These are phyloP conservation scores for Aleurites moluccanus DNA, from an alignment of 441 rosid genomes.

Conservation along the genomic window DNA sequence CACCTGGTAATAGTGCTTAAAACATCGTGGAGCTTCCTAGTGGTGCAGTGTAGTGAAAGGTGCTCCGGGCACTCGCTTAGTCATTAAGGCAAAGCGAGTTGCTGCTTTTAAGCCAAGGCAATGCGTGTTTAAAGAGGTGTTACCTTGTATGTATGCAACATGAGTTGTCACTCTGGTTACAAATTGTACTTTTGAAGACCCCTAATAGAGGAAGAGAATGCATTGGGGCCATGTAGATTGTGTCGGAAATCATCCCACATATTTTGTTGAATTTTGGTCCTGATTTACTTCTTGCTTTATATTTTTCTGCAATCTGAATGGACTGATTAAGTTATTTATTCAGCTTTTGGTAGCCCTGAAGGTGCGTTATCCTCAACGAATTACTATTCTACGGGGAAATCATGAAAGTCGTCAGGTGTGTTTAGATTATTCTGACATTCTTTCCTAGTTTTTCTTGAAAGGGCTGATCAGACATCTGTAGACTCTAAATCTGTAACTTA, in stretches of 20 bases:
- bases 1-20: no score
- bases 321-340: slow-evolving; percentile 14
- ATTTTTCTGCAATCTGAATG: background rate
- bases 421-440: background rate
- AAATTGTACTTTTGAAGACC: background rate
- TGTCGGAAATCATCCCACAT: background rate
- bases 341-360: slow-evolving; percentile 85
- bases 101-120: no score
- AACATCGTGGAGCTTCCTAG: no score
- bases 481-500: background rate
- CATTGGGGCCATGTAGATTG: background rate
- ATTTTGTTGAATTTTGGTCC: background rate
- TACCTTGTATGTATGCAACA: no score
- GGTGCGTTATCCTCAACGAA: slow-evolving; percentile 76
- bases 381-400: slow-evolving; percentile 86
- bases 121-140: no score
- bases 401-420: slow-evolving; percentile 94
- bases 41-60: no score
- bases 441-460: background rate
- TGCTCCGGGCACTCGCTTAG: no score
- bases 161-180: no score
- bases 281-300: background rate
- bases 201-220: background rate
- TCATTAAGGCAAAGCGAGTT: no score
- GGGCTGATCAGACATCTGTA: slow-evolving; percentile 1